phyloP scores from a whole-genome alignment of 2,329 filamentous ascomycete genomes.

The Penicillium palitans region DNA sequence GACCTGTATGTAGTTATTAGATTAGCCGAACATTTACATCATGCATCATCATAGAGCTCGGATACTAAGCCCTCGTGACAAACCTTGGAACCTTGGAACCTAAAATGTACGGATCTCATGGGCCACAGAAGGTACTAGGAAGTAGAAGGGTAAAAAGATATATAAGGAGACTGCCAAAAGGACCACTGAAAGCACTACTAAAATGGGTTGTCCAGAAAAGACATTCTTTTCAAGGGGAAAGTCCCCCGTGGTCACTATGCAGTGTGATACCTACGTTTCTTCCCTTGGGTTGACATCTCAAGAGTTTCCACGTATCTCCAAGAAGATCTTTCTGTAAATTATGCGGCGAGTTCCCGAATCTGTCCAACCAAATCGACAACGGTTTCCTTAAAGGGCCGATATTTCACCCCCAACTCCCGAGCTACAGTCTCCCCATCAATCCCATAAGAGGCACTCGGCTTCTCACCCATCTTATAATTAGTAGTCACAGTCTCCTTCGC shows the following conservation, averaged over 20 bases:
- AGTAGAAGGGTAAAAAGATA: too few species aligned
- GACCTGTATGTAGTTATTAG: too few species aligned
- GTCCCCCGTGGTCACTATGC: too few species aligned
- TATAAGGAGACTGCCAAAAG: too few species aligned
- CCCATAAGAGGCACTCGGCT: slow-evolving; percentile 35
- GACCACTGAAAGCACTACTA: too few species aligned
- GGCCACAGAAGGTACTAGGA: too few species aligned
- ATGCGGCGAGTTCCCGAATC: slow-evolving; percentile 6
- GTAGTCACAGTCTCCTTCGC: slow-evolving; percentile 33
- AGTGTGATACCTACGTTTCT: too few species aligned
- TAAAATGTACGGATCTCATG: too few species aligned
- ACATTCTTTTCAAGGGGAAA: too few species aligned
- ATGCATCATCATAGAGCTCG: not conserved
- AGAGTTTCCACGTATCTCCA: too few species aligned
- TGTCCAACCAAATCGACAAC: slow-evolving; percentile 19
- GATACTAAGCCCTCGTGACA: not conserved
- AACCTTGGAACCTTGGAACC: not conserved
- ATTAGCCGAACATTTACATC: not conserved
- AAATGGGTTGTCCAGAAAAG: too few species aligned
- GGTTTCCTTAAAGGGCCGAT: slow-evolving; percentile 26
- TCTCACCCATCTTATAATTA: slow-evolving; percentile 40
- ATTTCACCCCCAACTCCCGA: slow-evolving; percentile 44
- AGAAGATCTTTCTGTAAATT: not conserved
- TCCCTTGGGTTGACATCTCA: too few species aligned
- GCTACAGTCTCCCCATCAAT: slow-evolving; percentile 47